Base-by-base conservation (phyloP, 768 basidiomycete species). In the Amylocystis lapponica region DNA sequence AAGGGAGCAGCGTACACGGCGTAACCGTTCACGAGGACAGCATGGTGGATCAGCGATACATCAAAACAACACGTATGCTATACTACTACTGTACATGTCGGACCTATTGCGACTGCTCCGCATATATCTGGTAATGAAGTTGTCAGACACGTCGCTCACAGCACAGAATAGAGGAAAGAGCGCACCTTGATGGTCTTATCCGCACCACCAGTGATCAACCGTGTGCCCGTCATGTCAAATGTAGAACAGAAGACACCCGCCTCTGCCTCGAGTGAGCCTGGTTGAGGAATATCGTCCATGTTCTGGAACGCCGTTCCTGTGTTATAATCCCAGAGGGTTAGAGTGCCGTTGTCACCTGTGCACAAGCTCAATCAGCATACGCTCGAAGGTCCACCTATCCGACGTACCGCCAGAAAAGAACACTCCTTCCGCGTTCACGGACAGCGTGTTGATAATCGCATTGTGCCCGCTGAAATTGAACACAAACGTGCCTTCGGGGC, bases 151-250 rank as follows among this genome's bases (percentile, higher is more conserved):
- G 35, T 40, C 33, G 14, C 20, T 27, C 14, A 27, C 9, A 32
- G 17, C 30, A 38, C 41, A 39, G n/a, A 20, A 9, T 19, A 8
- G 2, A 34, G 39, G 23, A 36, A 39, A 40, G 45, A 19, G 60
- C 75, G 36, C 23, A 87, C 88, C 78, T 99, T 98, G 70, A 98
- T 95, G 9, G 95, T 97, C 75, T 98, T 99, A 70, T 98, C 96
- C 10, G 96, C 96, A 4, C 94, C 87, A 27, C 96, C 96, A 13
- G 94, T 96, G 52, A 94, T 92, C 45, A 99, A 62, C 45, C 95
- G 74, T 26, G 94, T 93, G 2, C 96, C 96, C 1, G 95, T 97
- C 62, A 83, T 74, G 63, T 98, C 96, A 65, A 98, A 99, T 13
- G 91, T 94, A 13, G 93, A 96, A 60, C 90, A 95, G 71, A 96